phyloP scores from a whole-genome alignment of 1,139 yeast genomes.

The Kodamaea plutei region DNA sequence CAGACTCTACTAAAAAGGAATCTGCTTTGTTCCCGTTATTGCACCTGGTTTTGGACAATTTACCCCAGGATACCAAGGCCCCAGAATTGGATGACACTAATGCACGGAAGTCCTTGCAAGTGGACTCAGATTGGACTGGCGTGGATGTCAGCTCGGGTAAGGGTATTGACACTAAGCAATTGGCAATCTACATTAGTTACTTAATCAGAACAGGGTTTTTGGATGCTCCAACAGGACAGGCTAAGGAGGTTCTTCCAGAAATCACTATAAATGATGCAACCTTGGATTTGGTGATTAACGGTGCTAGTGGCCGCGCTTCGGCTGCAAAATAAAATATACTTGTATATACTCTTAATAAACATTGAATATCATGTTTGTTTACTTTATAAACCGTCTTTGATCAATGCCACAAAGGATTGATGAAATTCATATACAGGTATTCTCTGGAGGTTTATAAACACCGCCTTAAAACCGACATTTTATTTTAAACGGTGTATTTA shows the following conservation, averaged over 20 bases:
- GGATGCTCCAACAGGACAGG: constrained; percentile 49
- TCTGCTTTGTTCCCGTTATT: constrained; percentile 88
- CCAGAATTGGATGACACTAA: constrained; percentile 91
- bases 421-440: too few relatives aligned
- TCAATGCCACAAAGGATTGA: too few relatives aligned
- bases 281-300: constrained; percentile 60
- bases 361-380: too few relatives aligned
- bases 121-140: constrained; percentile 62
- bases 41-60: constrained; percentile 88
- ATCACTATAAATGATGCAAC: constrained; percentile 56
- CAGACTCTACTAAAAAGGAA: constrained; percentile 58
- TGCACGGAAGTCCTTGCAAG: constrained; percentile 59
- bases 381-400: too few relatives aligned
- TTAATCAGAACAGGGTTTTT: constrained; percentile 76
- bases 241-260: constrained; percentile 51
- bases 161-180: constrained; percentile 63
- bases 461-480: too few relatives aligned
- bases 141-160: constrained; percentile 62
- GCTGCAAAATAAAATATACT: constrained; percentile 44
- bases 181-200: constrained; percentile 78
- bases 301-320: constrained; percentile 85
- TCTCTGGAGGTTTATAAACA: too few relatives aligned
- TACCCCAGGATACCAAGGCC: constrained; percentile 88
- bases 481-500: too few relatives aligned
- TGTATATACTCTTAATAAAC: background rate